These are phyloP conservation scores for Gracilaria domingensis DNA, from an alignment of 23 red algal genomes.

Conservation along the genomic window DNA sequence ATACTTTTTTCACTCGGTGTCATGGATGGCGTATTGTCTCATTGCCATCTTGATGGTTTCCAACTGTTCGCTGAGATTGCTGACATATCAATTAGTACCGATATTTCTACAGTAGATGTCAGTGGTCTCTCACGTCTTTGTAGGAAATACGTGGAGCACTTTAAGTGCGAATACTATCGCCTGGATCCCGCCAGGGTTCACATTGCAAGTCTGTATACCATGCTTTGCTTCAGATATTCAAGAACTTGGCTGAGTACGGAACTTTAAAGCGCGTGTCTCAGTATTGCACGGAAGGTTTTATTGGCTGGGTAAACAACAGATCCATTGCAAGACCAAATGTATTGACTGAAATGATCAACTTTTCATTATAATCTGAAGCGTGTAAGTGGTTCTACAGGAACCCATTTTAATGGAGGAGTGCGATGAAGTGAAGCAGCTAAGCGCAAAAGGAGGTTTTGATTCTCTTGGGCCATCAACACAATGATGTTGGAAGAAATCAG, in stretches of 20 bases:
- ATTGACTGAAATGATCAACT: not conserved
- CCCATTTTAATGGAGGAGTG: not conserved
- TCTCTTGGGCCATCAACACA: not conserved
- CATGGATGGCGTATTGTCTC: not conserved
- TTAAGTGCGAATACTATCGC: not conserved
- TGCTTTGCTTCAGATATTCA: not conserved
- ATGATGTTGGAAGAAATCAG: not conserved
- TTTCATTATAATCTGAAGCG: not conserved
- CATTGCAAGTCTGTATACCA: constrained; percentile 28
- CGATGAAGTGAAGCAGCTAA: not conserved
- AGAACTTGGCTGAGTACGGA: not conserved
- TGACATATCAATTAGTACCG: not conserved
- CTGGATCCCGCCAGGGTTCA: not conserved
- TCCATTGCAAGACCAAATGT: not conserved
- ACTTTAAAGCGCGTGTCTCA: constrained; percentile 1
- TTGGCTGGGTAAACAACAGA: constrained; percentile 3
- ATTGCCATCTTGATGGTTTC: not conserved
- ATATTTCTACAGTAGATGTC: not conserved
- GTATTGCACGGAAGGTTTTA: constrained; percentile 27
- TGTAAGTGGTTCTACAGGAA: not conserved
- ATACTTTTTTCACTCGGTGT: not conserved
- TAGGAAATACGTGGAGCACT: not conserved
- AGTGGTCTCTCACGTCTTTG: not conserved
- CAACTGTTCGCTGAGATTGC: not conserved
- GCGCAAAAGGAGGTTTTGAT: not conserved